These are phyloP conservation scores for Lathyrus sativus DNA, from an alignment of 306 rosid genomes.

Conservation along the genomic window DNA sequence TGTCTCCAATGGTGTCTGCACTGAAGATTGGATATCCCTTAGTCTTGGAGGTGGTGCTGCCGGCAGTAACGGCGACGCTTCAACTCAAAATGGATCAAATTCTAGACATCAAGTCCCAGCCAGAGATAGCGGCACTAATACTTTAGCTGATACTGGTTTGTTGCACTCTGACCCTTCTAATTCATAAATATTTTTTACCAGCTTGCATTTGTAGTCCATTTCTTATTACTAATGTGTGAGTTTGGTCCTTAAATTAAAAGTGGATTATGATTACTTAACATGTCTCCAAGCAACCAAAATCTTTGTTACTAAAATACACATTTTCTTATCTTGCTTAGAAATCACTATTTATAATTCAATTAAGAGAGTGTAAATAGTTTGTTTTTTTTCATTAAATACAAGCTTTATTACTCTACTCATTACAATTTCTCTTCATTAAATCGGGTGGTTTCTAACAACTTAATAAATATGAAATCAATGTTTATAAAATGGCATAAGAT, in stretches of 20 bases:
- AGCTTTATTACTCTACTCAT: background rate
- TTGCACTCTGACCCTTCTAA: slow-evolving; percentile 31
- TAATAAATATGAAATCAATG: background rate
- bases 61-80: slow-evolving; percentile 62
- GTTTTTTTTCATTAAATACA: background rate
- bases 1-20: slow-evolving; percentile 74
- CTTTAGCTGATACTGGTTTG: slow-evolving; percentile 80
- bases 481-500: background rate
- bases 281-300: background rate
- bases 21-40: slow-evolving; percentile 95
- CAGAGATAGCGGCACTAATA: slow-evolving; percentile 54
- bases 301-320: background rate
- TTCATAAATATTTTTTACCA: slow-evolving; percentile 10
- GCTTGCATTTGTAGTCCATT: background rate
- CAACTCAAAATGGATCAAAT: slow-evolving; percentile 63
- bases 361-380: background rate
- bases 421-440: background rate
- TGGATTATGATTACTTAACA: background rate
- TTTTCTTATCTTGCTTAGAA: background rate
- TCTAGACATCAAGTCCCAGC: slow-evolving; percentile 64
- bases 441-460: background rate
- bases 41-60: slow-evolving; percentile 79
- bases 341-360: background rate
- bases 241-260: background rate
- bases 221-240: slow-evolving; percentile 4